Evolutionary conservation across 2,329 filamentous ascomycete genomes (phyloP).

Genomic region (Periconia digitata): DNA sequence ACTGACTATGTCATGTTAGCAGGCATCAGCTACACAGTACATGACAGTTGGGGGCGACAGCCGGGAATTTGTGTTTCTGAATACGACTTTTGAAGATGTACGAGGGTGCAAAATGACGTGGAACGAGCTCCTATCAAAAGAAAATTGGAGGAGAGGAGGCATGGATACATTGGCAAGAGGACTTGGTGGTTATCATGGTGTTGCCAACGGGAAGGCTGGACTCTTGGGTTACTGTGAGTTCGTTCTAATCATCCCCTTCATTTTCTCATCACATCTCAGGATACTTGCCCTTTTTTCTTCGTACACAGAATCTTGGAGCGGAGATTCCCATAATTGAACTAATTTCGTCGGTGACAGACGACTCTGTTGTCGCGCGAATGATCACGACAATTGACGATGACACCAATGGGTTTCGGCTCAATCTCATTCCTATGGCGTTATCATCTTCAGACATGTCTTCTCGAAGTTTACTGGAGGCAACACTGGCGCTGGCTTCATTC

Average conservation of each 20-base stretch:
- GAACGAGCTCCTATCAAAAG: conserved; percentile 5
- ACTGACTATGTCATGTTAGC: too few relatives aligned
- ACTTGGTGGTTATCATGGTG: neutral
- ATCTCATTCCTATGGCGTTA: conserved; percentile 52
- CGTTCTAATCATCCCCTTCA: conserved; percentile 18
- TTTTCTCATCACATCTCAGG: too few relatives aligned
- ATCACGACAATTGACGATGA: conserved; percentile 51
- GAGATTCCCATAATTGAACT: too few relatives aligned
- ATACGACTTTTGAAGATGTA: conserved; percentile 18
- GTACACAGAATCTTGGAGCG: too few relatives aligned
- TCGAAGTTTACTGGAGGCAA: conserved; percentile 47
- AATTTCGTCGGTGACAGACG: conserved; percentile 43
- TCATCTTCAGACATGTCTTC: conserved; percentile 36
- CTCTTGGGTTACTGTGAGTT: conserved; percentile 31
- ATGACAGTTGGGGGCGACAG: conserved; percentile 5
- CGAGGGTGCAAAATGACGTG: conserved; percentile 9
- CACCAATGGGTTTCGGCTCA: conserved; percentile 50
- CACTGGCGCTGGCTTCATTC: conserved; percentile 49
- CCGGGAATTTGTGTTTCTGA: conserved; percentile 20
- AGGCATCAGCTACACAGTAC: conserved; percentile 5
- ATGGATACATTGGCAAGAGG: conserved; percentile 1
- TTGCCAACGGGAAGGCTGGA: conserved; percentile 4
- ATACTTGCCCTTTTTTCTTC: too few relatives aligned
- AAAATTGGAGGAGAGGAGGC: neutral
- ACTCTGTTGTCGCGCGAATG: conserved; percentile 46